Percentiles rank a stretch among this genome's conserved stretches.
phyloP scores from a whole-genome alignment of 1,284 basidiomycete genomes.

The Pisolithus thermaeus region DNA sequence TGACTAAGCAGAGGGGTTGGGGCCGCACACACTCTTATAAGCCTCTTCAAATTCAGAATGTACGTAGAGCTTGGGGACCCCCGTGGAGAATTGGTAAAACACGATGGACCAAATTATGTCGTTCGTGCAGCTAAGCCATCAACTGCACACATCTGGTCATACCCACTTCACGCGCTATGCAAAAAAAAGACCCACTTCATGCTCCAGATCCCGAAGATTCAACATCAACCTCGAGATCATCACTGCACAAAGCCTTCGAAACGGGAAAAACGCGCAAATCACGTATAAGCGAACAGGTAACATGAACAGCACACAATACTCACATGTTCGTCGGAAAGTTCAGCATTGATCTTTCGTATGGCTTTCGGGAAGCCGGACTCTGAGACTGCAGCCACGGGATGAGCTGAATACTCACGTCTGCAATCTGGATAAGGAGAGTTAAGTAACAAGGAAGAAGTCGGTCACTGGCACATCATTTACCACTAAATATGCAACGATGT shows the following conservation, averaged over 20 bases:
- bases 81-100: too few relatives aligned
- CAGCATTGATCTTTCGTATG: not conserved
- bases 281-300: not conserved
- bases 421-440: not conserved
- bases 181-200: not conserved
- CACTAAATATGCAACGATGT: not conserved
- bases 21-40: too few relatives aligned
- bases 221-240: constrained; percentile 38
- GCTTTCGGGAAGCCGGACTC: not conserved
- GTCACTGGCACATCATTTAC: not conserved
- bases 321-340: not conserved
- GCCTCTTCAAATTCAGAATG: too few relatives aligned
- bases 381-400: not conserved
- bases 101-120: too few relatives aligned
- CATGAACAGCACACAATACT: not conserved
- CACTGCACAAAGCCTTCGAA: constrained; percentile 31
- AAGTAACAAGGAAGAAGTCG: not conserved
- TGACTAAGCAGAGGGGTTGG: too few relatives aligned
- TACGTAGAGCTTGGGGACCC: too few relatives aligned
- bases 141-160: not conserved
- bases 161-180: too few relatives aligned
- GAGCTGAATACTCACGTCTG: not conserved
- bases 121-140: too few relatives aligned
- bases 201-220: constrained; percentile 32
- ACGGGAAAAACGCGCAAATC: not conserved